A percentile compares a stretch with the other conserved stretches of the same genome.
Evolutionary conservation across 164 flowering plant genomes (phyloP).

Genomic region (Santalum album): DNA sequence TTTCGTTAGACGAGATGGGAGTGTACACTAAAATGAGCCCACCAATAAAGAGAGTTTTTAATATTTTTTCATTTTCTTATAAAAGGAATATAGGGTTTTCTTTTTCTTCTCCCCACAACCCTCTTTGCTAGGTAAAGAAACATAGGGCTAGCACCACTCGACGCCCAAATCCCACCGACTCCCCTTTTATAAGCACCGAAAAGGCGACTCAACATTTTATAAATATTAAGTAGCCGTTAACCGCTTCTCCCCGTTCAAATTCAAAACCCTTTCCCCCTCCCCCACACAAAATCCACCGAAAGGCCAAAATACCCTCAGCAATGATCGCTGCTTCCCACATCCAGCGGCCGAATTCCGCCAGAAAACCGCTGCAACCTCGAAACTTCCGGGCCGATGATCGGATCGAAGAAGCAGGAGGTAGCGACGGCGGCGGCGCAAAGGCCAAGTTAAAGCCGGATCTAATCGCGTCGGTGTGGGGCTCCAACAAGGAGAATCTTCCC

Average conservation of each 20-base stretch:
- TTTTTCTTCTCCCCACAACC: no score
- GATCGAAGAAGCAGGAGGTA: constrained; percentile 8
- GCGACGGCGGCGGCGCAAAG: constrained; percentile 16
- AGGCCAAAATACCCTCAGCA: constrained; percentile 24
- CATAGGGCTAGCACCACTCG: no score
- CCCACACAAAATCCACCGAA: constrained; percentile 1
- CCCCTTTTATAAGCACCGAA: no score
- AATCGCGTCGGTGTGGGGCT: constrained; percentile 9
- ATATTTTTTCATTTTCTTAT: no score
- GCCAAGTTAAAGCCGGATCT: no score
- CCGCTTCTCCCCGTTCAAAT: constrained; percentile 24
- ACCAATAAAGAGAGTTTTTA: no score
- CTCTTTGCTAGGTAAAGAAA: no score
- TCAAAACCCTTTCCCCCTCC: constrained; percentile 17
- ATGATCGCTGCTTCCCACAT: constrained; percentile 13
- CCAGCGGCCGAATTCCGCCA: constrained; percentile 16
- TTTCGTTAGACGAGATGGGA: no score
- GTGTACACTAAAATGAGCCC: no score
- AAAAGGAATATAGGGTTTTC: no score
- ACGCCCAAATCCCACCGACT: no score
- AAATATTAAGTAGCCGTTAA: constrained; percentile 19
- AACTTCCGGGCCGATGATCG: constrained; percentile 13
- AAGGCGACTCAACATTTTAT: no score
- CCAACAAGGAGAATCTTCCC: constrained; percentile 33
- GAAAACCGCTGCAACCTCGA: constrained; percentile 57